phyloP scores from a whole-genome alignment of 106 monocot species.

The Hemerocallis citrina region DNA sequence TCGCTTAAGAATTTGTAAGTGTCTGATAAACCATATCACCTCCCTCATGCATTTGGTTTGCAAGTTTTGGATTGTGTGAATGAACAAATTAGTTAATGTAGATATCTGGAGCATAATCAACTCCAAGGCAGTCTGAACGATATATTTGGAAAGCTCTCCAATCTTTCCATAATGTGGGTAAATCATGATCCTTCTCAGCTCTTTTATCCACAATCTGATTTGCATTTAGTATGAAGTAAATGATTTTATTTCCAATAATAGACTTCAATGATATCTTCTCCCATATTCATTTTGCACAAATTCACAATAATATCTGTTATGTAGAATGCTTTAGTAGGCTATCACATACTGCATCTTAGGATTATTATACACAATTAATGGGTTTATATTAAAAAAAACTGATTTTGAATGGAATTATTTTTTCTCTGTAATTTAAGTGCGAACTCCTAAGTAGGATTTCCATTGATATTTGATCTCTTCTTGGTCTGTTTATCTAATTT shows the following conservation, averaged over 20 bases:
- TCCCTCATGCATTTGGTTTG: background rate
- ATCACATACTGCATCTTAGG: no score
- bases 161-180: constrained; percentile 55
- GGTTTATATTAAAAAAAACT: no score
- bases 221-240: no score
- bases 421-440: background rate
- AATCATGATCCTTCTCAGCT: constrained; percentile 3
- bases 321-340: no score
- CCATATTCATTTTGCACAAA: no score
- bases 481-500: background rate
- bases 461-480: background rate
- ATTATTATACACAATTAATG: no score
- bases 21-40: background rate
- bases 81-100: constrained; percentile 9
- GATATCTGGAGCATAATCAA: constrained; percentile 57
- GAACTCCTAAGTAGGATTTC: background rate
- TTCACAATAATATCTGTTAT: no score
- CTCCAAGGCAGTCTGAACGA: constrained; percentile 51
- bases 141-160: constrained; percentile 36
- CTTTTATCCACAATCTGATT: no score
- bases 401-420: no score
- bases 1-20: constrained; percentile 50
- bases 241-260: no score
- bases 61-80: constrained; percentile 10
- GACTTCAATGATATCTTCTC: no score